A percentile compares a stretch with the other conserved stretches of the same genome.
Conservation (phyloP, 306 rosid species). For the Citrullus mucosospermus region DNA sequence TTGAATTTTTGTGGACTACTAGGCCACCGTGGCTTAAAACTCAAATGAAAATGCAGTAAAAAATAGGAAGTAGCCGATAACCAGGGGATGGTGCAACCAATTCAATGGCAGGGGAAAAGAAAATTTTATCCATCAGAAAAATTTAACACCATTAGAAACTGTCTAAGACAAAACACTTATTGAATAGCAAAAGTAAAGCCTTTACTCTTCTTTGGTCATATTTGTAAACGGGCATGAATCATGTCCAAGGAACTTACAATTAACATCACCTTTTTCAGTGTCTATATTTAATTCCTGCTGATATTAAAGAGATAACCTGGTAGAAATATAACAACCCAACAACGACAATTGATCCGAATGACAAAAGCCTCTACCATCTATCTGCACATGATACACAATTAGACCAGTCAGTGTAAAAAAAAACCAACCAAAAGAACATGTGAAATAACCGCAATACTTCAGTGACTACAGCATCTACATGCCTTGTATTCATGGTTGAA, state of each 20-base stretch:
- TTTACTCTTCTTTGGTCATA: background rate
- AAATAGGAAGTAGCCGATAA: background rate
- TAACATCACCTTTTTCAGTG: background rate
- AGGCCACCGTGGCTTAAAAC: background rate
- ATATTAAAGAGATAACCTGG: background rate
- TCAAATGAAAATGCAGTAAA: background rate
- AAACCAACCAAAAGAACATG: background rate
- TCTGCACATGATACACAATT: slow-evolving; percentile 1
- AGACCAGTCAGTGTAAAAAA: background rate
- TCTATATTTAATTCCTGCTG: background rate
- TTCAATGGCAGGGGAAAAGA: background rate
- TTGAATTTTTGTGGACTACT: too few species aligned
- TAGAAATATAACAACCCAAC: background rate
- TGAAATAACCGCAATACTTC: background rate
- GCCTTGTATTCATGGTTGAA: background rate
- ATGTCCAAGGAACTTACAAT: background rate
- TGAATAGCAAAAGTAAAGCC: background rate
- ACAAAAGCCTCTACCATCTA: background rate
- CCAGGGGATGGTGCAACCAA: background rate
- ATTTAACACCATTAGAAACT: background rate
- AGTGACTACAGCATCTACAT: background rate
- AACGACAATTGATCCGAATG: background rate
- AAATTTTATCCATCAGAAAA: background rate
- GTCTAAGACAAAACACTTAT: background rate
- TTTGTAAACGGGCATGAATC: background rate